Conservation (phyloP, 2,329 filamentous ascomycete genomes). For the Exophiala lecanii-corni region DNA sequence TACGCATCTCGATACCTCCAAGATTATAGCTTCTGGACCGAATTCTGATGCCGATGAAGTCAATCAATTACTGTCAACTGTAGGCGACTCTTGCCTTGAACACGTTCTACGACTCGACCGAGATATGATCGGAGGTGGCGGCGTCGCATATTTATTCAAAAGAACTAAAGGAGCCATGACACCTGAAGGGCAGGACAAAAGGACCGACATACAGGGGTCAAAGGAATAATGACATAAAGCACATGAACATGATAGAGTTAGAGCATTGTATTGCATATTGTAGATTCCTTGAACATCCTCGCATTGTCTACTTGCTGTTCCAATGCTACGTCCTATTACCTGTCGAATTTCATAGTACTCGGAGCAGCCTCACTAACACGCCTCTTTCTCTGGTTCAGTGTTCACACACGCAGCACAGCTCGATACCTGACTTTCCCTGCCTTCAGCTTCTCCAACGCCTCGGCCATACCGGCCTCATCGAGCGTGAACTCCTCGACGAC, state of each 20-base stretch:
- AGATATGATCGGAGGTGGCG: conserved; percentile 18
- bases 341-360: no score
- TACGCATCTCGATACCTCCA: conserved; percentile 38
- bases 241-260: no score
- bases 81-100: conserved; percentile 25
- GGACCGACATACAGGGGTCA: not conserved
- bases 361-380: no score
- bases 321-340: no score
- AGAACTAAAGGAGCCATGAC: conserved; percentile 13
- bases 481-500: conserved; percentile 62
- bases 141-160: conserved; percentile 25
- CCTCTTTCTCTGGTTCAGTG: no score
- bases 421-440: conserved; percentile 47
- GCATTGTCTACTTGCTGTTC: no score
- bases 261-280: no score
- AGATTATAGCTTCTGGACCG: conserved; percentile 20
- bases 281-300: no score
- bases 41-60: conserved; percentile 5
- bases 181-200: not conserved
- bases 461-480: conserved; percentile 43
- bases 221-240: no score
- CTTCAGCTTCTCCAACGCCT: conserved; percentile 45
- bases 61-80: conserved; percentile 2
- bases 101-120: conserved; percentile 18
- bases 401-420: conserved; percentile 32